Evolutionary conservation across 2,329 filamentous ascomycete genomes (phyloP).

Genomic region (Grosmannia serpens): DNA sequence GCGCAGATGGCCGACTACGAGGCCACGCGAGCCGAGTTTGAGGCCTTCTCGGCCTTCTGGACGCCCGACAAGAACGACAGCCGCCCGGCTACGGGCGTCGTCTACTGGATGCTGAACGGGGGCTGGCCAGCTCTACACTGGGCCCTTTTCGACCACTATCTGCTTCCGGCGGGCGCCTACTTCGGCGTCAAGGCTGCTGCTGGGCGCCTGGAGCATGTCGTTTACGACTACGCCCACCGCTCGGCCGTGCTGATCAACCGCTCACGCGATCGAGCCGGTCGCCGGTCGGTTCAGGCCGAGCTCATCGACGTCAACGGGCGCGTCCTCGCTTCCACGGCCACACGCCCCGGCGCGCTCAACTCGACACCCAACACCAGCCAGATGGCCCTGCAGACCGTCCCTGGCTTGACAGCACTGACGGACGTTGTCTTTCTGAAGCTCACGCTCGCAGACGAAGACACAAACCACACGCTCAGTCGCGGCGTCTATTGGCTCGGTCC

Average conservation of each 20-base stretch:
- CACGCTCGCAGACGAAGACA: conserved; percentile 21
- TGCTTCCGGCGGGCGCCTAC: conserved; percentile 45
- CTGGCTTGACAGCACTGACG: conserved; percentile 17
- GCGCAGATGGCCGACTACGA: conserved; percentile 54
- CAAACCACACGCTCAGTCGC: conserved; percentile 29
- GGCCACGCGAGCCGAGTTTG: conserved; percentile 47
- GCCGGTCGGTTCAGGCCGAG: conserved; percentile 33
- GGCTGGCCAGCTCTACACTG: conserved; percentile 56
- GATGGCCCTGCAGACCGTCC: conserved; percentile 20
- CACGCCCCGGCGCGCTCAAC: not conserved
- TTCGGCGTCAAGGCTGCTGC: conserved; percentile 40
- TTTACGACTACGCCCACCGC: conserved; percentile 38
- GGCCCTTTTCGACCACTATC: conserved; percentile 53
- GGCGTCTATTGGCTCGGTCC: conserved; percentile 50
- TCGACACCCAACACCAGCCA: conserved; percentile 31
- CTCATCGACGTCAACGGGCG: conserved; percentile 37
- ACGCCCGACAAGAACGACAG: conserved; percentile 14
- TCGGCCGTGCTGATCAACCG: conserved; percentile 44
- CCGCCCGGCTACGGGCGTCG: conserved; percentile 44
- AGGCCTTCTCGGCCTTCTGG: conserved; percentile 42
- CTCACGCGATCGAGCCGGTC: conserved; percentile 26
- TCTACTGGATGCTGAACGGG: conserved; percentile 59
- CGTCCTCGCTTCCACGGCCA: conserved; percentile 18
- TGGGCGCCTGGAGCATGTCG: conserved; percentile 36
- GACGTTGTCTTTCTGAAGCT: conserved; percentile 40